A percentile compares a stretch with the other conserved stretches of the same genome.
Conservation (phyloP, 805 yeast genomes). For the Cyberlindnera mycetangii region DNA sequence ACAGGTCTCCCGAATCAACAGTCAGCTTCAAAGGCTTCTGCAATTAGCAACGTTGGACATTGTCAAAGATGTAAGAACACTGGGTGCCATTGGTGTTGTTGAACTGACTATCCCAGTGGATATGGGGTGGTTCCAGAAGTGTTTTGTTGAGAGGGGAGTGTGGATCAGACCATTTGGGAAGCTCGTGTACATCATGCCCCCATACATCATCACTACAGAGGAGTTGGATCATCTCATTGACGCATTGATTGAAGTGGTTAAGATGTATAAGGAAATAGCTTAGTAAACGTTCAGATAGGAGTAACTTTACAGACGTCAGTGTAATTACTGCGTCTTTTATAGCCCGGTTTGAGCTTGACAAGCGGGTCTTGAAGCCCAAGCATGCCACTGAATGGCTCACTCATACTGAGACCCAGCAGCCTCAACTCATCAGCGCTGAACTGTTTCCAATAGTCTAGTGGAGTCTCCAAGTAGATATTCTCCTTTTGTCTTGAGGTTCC, state of each 20-base stretch:
- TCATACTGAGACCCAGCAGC: conserved; percentile 7
- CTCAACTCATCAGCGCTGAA: conserved; percentile 8
- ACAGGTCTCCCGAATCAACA: conserved; percentile 9
- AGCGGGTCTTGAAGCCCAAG: conserved; percentile 10
- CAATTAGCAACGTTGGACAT: conserved; percentile 1
- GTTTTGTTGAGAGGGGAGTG: conserved; percentile 17
- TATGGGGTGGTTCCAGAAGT: conserved; percentile 24
- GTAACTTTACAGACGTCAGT: conserved; percentile 3
- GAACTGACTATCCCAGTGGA: conserved; percentile 21
- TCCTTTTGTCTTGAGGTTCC: conserved; percentile 32
- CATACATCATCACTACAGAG: conserved; percentile 22
- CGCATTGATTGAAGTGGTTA: conserved; percentile 12
- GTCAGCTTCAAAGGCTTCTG: not conserved
- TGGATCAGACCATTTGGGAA: conserved; percentile 27
- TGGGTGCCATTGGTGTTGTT: conserved; percentile 28
- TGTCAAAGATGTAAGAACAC: conserved; percentile 20
- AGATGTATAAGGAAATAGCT: not conserved
- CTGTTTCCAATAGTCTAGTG: conserved; percentile 26
- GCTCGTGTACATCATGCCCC: conserved; percentile 29
- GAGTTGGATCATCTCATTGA: conserved; percentile 16
- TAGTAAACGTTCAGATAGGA: not conserved
- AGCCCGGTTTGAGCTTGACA: conserved; percentile 1
- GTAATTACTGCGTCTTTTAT: conserved; percentile 5
- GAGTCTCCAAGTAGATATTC: conserved; percentile 25
- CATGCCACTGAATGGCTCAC: conserved; percentile 12